Conservation (phyloP, 148 eudicot species). For the Camellia sinensis region DNA sequence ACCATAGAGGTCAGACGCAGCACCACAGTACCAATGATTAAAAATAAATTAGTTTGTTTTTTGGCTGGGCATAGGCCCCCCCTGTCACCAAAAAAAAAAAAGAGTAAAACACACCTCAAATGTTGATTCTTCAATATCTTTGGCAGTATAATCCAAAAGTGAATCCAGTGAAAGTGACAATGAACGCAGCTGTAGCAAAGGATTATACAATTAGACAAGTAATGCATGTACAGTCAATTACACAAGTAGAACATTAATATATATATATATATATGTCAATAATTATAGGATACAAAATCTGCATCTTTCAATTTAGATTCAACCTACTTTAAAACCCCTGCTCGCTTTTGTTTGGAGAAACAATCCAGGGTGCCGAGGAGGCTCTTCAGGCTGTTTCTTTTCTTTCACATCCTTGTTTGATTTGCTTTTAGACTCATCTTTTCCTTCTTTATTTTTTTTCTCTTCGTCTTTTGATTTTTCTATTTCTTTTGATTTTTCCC, state of each 20-base stretch:
- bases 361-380: slow-evolving; percentile 83
- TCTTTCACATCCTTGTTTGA: slow-evolving; percentile 52
- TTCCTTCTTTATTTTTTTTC: slow-evolving; percentile 52
- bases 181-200: slow-evolving; percentile 68
- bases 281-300: background rate
- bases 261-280: background rate
- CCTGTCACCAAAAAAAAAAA: background rate
- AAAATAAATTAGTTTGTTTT: background rate
- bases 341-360: slow-evolving; percentile 64
- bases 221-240: slow-evolving; percentile 9
- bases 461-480: slow-evolving; percentile 49
- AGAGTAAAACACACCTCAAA: slow-evolving; percentile 63
- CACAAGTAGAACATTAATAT: slow-evolving; percentile 4
- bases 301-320: background rate
- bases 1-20: background rate
- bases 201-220: background rate
- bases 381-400: slow-evolving; percentile 67
- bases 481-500: slow-evolving; percentile 48
- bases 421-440: slow-evolving; percentile 53
- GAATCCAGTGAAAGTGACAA: slow-evolving; percentile 90
- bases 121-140: slow-evolving; percentile 81
- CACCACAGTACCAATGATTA: background rate
- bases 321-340: slow-evolving; percentile 59
- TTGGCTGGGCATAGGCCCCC: too few relatives aligned
- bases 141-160: slow-evolving; percentile 77